Percentiles rank a stretch among this genome's conserved stretches.
Conservation (phyloP, 371 early-diverging fungal genomes). For the Syncephalastrum contaminatum region DNA sequence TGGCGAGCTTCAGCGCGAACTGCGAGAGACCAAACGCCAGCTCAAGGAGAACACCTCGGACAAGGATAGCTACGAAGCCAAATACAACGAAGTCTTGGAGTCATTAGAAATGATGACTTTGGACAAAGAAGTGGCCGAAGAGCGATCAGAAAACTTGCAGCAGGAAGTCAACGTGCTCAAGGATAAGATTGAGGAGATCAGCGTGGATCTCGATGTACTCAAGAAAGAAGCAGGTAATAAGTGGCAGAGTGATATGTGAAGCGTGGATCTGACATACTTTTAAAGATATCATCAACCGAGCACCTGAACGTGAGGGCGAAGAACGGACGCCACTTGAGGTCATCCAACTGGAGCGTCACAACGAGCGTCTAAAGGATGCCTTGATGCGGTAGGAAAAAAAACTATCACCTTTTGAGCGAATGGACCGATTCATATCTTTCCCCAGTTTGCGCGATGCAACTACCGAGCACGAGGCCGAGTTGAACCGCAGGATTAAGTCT, state of each 20-base stretch:
- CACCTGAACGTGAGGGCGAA: conserved; percentile 29
- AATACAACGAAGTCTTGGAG: conserved; percentile 72
- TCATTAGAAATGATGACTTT: conserved; percentile 83
- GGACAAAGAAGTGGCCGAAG: conserved; percentile 93
- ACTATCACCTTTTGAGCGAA: background rate
- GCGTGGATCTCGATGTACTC: conserved; percentile 69
- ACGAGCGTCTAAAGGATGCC: conserved; percentile 86
- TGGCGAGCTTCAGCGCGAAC: conserved; percentile 70
- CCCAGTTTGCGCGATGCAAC: conserved; percentile 78
- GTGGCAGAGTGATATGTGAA: background rate
- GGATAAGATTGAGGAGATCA: conserved; percentile 82
- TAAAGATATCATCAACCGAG: conserved; percentile 38
- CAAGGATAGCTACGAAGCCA: conserved; percentile 65
- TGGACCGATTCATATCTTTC: background rate
- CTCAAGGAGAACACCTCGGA: conserved; percentile 58
- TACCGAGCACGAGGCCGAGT: conserved; percentile 69
- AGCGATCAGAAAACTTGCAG: conserved; percentile 74
- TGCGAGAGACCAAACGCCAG: conserved; percentile 60
- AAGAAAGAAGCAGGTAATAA: conserved; percentile 57
- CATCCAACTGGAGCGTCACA: conserved; percentile 76
- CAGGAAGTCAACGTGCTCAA: conserved; percentile 75
- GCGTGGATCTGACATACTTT: background rate
- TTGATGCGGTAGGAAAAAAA: conserved; percentile 54
- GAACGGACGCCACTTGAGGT: conserved; percentile 58
- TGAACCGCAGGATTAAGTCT: conserved; percentile 57